Percentiles rank a stretch among this genome's conserved stretches.
Evolutionary conservation across 352 stramenopile species (phyloP).

Genomic region (Pythium aphanidermatum): DNA sequence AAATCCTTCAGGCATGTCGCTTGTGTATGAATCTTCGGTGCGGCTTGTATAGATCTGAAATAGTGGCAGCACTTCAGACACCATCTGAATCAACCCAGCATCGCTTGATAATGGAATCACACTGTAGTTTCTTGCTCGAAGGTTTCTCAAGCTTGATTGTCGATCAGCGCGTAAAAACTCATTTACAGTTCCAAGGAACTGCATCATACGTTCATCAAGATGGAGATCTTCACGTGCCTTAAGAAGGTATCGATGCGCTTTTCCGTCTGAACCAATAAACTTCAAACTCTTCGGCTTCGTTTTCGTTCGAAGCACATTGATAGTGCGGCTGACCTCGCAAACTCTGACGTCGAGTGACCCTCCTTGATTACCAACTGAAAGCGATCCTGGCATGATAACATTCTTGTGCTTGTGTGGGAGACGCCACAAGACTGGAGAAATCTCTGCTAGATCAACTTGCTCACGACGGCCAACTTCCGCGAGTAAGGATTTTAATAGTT

Average conservation of each 20-base stretch:
- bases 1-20: slow-evolving; percentile 1
- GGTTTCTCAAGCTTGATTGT: slow-evolving; percentile 29
- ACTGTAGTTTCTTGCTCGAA: slow-evolving; percentile 59
- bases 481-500: slow-evolving; percentile 58
- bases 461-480: slow-evolving; percentile 37
- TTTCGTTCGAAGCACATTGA: slow-evolving; percentile 71
- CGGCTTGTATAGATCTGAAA: slow-evolving; percentile 75
- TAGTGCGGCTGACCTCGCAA: slow-evolving; percentile 14
- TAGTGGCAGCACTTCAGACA: slow-evolving; percentile 69
- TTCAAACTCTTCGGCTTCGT: slow-evolving; percentile 83
- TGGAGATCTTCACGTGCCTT: slow-evolving; percentile 86
- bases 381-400: slow-evolving; percentile 53
- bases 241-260: slow-evolving; percentile 71
- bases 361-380: slow-evolving; percentile 4
- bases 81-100: slow-evolving; percentile 84
- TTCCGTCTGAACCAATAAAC: slow-evolving; percentile 71
- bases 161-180: slow-evolving; percentile 52
- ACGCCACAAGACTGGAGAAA: slow-evolving; percentile 56
- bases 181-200: slow-evolving; percentile 77
- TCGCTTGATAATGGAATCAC: slow-evolving; percentile 77
- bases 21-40: slow-evolving; percentile 20
- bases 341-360: slow-evolving; percentile 10
- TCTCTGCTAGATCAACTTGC: slow-evolving; percentile 53
- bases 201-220: slow-evolving; percentile 89
- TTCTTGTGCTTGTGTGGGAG: slow-evolving; percentile 29